Conservation (phyloP, 331 rosid species). For the Quercus lobata region DNA sequence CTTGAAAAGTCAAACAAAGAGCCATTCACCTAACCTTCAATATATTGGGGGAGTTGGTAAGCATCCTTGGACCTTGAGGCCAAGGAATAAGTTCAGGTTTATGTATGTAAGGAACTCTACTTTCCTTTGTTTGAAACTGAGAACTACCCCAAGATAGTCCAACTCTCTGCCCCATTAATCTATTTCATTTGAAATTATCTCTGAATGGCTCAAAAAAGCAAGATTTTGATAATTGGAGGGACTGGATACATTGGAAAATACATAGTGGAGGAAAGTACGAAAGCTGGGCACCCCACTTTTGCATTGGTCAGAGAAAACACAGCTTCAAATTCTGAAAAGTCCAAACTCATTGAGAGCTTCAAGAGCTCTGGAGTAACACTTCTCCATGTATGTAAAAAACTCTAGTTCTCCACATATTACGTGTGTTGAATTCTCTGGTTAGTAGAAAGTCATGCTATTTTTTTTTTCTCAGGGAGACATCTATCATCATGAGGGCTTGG, state of each 20-base stretch:
- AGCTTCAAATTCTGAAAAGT: no score
- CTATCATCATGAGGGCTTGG: conserved; percentile 30
- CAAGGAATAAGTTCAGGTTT: no score
- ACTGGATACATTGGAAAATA: conserved; percentile 41
- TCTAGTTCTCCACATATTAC: neutral
- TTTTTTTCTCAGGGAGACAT: conserved; percentile 31
- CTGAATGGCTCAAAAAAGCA: conserved; percentile 44
- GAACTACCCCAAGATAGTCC: neutral
- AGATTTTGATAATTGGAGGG: conserved; percentile 47
- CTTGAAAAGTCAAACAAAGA: no score
- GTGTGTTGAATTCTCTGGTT: neutral
- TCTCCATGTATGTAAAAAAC: conserved; percentile 18
- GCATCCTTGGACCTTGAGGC: no score
- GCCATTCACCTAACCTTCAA: no score
- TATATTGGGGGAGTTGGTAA: no score
- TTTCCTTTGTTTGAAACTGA: no score
- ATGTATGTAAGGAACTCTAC: no score
- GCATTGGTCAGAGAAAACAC: conserved; percentile 25
- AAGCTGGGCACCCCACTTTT: conserved; percentile 52
- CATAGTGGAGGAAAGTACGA: conserved; percentile 41
- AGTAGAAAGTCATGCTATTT: neutral
- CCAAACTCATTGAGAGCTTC: no score
- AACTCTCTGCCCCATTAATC: neutral
- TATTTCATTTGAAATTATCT: neutral
- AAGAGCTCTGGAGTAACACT: no score